Conservation (phyloP, 2,329 filamentous ascomycete species). For the Fonsecaea multimorphosa region DNA sequence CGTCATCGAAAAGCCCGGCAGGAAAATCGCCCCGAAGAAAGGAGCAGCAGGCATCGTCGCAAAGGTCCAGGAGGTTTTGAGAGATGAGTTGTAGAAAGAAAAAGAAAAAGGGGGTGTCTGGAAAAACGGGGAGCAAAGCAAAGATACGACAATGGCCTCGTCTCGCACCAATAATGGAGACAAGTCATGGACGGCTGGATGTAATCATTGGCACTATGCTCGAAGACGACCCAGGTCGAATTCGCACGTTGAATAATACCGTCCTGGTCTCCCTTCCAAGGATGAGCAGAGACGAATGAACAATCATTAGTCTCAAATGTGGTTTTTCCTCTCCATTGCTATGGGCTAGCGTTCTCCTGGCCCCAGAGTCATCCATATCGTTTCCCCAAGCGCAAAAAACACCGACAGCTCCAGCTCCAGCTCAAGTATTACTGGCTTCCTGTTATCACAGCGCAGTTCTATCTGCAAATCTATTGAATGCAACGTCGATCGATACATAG, state of each 20-base stretch:
- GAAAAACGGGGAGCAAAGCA: not conserved
- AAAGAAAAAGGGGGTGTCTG: not conserved
- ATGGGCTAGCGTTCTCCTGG: not conserved
- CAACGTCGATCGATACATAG: not conserved
- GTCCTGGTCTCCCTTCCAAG: no score
- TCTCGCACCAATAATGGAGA: no score
- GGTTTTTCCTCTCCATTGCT: not conserved
- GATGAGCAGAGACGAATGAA: no score
- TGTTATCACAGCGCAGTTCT: not conserved
- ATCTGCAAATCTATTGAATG: not conserved
- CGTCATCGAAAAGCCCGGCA: conserved; percentile 33
- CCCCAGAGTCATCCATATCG: not conserved
- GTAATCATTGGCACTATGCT: no score
- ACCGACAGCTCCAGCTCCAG: not conserved
- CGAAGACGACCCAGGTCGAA: no score
- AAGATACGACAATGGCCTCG: not conserved
- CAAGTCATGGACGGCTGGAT: no score
- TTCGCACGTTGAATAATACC: no score
- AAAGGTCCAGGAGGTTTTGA: conserved; percentile 8
- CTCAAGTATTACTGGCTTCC: not conserved
- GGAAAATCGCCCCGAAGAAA: not conserved
- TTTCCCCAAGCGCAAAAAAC: not conserved
- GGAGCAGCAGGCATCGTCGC: not conserved
- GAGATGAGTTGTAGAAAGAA: conserved; percentile 26
- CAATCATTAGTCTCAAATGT: not conserved